Evolutionary conservation across 176 grass and related monocot species (phyloP).

Genomic region (Carex myosuroides): DNA sequence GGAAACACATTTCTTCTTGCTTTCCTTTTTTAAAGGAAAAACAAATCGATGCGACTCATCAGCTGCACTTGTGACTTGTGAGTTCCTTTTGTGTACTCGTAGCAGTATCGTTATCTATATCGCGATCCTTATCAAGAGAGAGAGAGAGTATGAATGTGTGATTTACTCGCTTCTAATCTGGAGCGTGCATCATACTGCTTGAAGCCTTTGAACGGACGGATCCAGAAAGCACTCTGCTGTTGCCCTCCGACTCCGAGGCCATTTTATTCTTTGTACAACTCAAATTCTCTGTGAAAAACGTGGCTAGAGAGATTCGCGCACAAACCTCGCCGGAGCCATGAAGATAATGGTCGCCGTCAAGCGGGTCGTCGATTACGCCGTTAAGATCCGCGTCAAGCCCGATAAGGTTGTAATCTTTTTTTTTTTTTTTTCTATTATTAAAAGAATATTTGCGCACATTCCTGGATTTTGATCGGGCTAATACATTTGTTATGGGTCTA

Average conservation of each 20-base stretch:
- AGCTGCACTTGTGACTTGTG: not conserved
- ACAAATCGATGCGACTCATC: no score
- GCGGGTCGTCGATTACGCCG: constrained; percentile 90
- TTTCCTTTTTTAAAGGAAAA: no score
- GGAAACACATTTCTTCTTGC: no score
- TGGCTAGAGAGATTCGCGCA: not conserved
- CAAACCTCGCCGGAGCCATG: constrained; percentile 25
- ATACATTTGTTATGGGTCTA: not conserved
- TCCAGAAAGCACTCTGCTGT: not conserved
- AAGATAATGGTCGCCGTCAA: constrained; percentile 93
- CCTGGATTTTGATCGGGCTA: not conserved
- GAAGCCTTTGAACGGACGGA: not conserved
- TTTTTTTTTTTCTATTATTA: not conserved
- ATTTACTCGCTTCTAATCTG: not conserved
- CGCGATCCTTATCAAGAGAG: not conserved
- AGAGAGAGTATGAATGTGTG: not conserved
- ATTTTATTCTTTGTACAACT: constrained; percentile 21
- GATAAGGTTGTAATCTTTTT: constrained; percentile 32
- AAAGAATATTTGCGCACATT: not conserved
- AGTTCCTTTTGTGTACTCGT: not conserved
- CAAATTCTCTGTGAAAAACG: not conserved
- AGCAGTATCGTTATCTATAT: not conserved
- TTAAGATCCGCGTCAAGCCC: constrained; percentile 71
- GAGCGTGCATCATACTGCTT: not conserved
- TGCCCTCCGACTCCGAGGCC: not conserved